These are phyloP conservation scores for Ophiosphaerella herpotricha DNA, from an alignment of 2,329 filamentous ascomycete genomes.

Conservation along the genomic window DNA sequence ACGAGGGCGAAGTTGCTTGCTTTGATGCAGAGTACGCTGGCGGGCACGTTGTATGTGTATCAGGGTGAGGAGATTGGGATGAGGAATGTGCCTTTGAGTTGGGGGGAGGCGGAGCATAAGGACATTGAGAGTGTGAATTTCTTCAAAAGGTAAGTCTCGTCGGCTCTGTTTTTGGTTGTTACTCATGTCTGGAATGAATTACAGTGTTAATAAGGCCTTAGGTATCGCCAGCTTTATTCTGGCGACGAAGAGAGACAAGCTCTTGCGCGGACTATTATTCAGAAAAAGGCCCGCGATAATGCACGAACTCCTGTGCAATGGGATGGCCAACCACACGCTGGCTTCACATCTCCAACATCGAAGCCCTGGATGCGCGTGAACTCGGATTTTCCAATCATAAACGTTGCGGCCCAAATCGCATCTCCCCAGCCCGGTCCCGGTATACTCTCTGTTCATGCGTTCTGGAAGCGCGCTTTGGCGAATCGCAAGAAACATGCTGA, in stretches of 20 bases:
- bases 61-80: slow-evolving; percentile 60
- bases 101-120: slow-evolving; percentile 54
- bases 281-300: slow-evolving; percentile 68
- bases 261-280: slow-evolving; percentile 49
- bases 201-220: slow-evolving; percentile 2
- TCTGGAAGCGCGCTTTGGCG: slow-evolving; percentile 62
- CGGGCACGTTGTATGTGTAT: slow-evolving; percentile 56
- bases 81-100: slow-evolving; percentile 52
- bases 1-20: slow-evolving; percentile 55
- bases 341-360: slow-evolving; percentile 61
- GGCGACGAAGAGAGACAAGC: slow-evolving; percentile 31
- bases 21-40: slow-evolving; percentile 54
- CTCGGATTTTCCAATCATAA: slow-evolving; percentile 59
- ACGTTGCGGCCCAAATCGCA: slow-evolving; percentile 59
- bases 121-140: slow-evolving; percentile 63
- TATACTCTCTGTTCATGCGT: slow-evolving; percentile 59
- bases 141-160: slow-evolving; percentile 46
- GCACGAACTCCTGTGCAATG: slow-evolving; percentile 71
- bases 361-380: slow-evolving; percentile 66
- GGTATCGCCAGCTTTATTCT: slow-evolving; percentile 38
- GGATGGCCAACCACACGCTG: slow-evolving; percentile 59
- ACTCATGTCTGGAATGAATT: too few species aligned
- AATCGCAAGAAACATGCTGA: slow-evolving; percentile 63
- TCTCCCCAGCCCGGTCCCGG: slow-evolving; percentile 33
- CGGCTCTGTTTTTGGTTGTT: too few species aligned